Evolutionary conservation across 2,329 filamentous ascomycete genomes (phyloP).

Genomic region (Phialocephala subalpina): DNA sequence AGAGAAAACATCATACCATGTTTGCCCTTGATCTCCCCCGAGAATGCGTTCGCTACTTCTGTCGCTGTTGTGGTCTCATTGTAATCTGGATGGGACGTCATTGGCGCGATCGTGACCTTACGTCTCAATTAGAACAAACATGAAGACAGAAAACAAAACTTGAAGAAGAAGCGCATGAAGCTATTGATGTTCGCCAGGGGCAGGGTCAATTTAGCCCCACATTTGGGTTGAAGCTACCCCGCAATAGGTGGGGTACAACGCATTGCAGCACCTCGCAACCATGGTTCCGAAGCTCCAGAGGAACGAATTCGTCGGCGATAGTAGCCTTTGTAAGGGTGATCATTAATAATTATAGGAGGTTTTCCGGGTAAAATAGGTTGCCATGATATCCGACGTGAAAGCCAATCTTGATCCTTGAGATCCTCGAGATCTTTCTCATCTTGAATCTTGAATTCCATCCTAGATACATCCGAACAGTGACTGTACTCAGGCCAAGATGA

Average conservation of each 20-base stretch:
- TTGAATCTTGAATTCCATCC: background rate
- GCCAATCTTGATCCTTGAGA: background rate
- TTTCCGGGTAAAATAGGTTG: background rate
- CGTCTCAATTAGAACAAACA: background rate
- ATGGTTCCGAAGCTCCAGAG: constrained; percentile 1
- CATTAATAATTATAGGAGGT: constrained; percentile 7
- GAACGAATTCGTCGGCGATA: background rate
- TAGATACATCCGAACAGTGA: no score
- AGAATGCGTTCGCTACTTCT: constrained; percentile 44
- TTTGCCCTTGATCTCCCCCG: constrained; percentile 42
- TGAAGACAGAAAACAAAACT: background rate
- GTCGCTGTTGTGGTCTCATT: constrained; percentile 46
- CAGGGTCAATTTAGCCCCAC: constrained; percentile 7
- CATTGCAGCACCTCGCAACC: background rate
- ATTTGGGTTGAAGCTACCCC: constrained; percentile 10
- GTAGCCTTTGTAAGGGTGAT: no score
- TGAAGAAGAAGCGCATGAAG: background rate
- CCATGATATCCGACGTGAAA: background rate
- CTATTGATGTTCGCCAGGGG: background rate
- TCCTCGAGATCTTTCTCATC: background rate
- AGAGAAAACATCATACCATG: constrained; percentile 37
- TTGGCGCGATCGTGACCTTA: constrained; percentile 1
- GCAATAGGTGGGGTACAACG: constrained; percentile 1
- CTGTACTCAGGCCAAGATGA: background rate
- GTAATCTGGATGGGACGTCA: constrained; percentile 37